phyloP scores from a whole-genome alignment of 129 eudicot species.

The Helianthus annuus region DNA sequence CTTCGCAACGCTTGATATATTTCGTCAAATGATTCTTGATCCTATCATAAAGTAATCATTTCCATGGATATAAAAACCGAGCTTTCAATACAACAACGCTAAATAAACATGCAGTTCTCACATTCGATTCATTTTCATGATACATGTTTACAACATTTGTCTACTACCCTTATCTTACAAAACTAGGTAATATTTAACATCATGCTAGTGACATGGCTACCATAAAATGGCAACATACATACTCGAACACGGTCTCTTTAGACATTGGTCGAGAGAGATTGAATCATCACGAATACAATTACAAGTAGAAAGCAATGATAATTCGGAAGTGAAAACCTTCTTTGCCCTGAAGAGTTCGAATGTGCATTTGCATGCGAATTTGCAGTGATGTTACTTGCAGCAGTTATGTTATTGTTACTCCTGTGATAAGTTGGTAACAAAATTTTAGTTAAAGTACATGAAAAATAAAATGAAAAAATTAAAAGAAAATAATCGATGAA shows the following conservation, averaged over 20 bases:
- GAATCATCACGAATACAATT: constrained; percentile 28
- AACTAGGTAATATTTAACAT: constrained; percentile 1
- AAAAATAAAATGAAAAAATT: neutral
- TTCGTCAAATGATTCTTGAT: too few species aligned
- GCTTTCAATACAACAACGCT: neutral
- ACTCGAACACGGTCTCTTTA: neutral
- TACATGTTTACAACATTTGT: constrained; percentile 1
- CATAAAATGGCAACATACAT: neutral
- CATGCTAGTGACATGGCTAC: neutral
- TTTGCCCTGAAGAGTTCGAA: constrained; percentile 38
- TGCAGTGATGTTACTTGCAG: constrained; percentile 52
- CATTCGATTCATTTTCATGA: neutral
- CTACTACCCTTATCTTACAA: constrained; percentile 6
- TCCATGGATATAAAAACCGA: neutral
- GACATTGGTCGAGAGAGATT: constrained; percentile 12
- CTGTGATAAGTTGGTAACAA: constrained; percentile 34
- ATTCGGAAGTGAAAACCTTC: constrained; percentile 19
- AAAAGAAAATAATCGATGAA: neutral
- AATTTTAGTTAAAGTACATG: neutral
- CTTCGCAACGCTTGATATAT: too few species aligned
- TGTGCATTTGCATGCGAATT: constrained; percentile 32
- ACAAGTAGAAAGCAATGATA: constrained; percentile 27
- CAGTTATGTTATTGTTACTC: constrained; percentile 47
- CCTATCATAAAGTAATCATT: too few species aligned
- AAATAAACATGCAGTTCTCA: neutral